Evolutionary conservation across 2,329 filamentous ascomycete genomes (phyloP), one percentile per base, ranked within the genome.

Genomic region (Diaporthe sp.): DNA sequence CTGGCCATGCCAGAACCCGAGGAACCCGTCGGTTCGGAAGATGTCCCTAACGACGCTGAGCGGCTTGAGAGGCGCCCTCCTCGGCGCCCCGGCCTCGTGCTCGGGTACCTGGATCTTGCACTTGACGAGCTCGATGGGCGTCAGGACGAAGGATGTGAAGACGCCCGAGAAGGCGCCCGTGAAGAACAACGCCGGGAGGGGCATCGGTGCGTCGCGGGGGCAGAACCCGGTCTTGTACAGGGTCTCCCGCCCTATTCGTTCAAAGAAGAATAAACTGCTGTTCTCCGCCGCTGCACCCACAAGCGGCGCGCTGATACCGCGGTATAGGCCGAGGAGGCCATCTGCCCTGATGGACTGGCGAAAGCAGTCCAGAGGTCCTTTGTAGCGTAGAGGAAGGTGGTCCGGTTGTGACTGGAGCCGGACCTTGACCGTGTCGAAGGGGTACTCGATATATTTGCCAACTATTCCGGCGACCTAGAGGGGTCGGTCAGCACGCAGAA

Each of bases 341-440:
- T 97, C 95, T 57, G 90, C 88, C 77, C 89, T 90, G 78, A 98
- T 87, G 12, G 95, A 95, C 86, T 98, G 94, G 79, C 92, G 90
- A 85, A 99, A 98, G 85, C 97, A 98, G 85, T 99, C 97, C 77
- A 98, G 80, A 0, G 97, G 96, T 0, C 97, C 97, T 8, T 86
- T 91, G 84, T 98, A 98, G 75, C 90, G 92, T 28, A 96, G 90
- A 22, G 95, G 95, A 3, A 95, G 88, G 79, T 93, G 91, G 83
- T 96, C 93, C 45, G 95, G 94, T 83, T 98, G 96, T n/a, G 96
- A 97, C 83, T 99, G 97, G 15, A 99, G 90, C 54, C 97, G 94
- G 75, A 99, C 97, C 86, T 99, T 99, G 83, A 99, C 93, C 0
- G 97, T 99, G 85, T 99, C 97, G 85, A 99, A 99, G 33, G 97